These are phyloP conservation scores for Kluyveromyces nonfermentans DNA, from an alignment of 805 yeast species.

Conservation along the genomic window DNA sequence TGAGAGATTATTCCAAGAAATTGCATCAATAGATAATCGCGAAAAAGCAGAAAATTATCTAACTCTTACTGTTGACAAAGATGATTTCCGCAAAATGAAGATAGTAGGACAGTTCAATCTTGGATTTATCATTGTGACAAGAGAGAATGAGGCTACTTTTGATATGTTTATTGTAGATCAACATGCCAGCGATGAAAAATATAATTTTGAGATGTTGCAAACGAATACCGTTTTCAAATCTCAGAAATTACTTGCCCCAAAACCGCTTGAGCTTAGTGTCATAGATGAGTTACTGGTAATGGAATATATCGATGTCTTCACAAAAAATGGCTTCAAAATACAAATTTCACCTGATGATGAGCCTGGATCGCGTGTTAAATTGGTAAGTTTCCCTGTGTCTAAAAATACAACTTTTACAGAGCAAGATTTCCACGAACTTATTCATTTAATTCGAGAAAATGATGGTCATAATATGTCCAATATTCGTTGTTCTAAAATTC, in stretches of 20 bases:
- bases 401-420: slow-evolving; percentile 58
- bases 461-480: slow-evolving; percentile 33
- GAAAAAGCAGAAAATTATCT: slow-evolving; percentile 49
- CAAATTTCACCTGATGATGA: slow-evolving; percentile 37
- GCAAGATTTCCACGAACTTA: slow-evolving; percentile 63
- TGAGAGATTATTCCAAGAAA: slow-evolving; percentile 10
- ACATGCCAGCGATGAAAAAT: slow-evolving; percentile 96
- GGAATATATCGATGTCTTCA: slow-evolving; percentile 49
- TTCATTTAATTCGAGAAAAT: slow-evolving; percentile 53
- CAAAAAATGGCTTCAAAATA: slow-evolving; percentile 70
- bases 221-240: slow-evolving; percentile 45
- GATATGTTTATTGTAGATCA: slow-evolving; percentile 88
- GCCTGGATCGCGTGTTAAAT: slow-evolving; percentile 48
- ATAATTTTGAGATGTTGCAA: slow-evolving; percentile 69
- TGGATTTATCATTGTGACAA: slow-evolving; percentile 81
- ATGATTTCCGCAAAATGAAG: slow-evolving; percentile 66
- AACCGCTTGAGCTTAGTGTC: slow-evolving; percentile 52
- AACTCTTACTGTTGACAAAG: slow-evolving; percentile 53
- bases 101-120: slow-evolving; percentile 89
- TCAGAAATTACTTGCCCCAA: slow-evolving; percentile 62
- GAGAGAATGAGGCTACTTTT: slow-evolving; percentile 30
- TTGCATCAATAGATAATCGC: slow-evolving; percentile 38
- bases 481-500: slow-evolving; percentile 61
- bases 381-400: slow-evolving; percentile 64
- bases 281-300: slow-evolving; percentile 69